Evolutionary conservation across 495 filamentous ascomycete species (phyloP).

Genomic region (Penicillium nucicola): DNA sequence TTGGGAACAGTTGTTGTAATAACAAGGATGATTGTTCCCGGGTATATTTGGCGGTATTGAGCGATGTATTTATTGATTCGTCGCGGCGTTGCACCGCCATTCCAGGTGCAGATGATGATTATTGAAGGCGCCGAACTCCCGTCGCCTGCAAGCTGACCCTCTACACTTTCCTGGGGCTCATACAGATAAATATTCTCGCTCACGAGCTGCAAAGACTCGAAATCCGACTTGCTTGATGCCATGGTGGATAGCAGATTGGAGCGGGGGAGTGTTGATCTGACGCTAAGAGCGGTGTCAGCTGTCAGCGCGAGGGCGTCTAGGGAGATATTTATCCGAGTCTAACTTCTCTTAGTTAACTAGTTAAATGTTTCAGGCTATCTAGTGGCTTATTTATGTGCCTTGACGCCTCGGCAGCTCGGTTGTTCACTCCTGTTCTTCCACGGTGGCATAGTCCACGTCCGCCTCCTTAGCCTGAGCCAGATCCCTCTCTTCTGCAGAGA

Average conservation of each 20-base stretch:
- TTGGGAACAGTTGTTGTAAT: slow-evolving; percentile 20
- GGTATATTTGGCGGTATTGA: slow-evolving; percentile 18
- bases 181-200: slow-evolving; percentile 18
- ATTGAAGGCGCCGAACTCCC: slow-evolving; percentile 9
- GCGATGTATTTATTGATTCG: slow-evolving; percentile 28
- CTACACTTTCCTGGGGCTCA: slow-evolving; percentile 7
- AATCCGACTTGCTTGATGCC: neutral
- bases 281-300: no score
- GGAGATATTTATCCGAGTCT: no score
- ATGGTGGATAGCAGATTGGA: slow-evolving; percentile 4
- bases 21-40: slow-evolving; percentile 22
- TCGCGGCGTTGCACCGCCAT: slow-evolving; percentile 26
- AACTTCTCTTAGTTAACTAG: no score
- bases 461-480: no score
- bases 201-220: slow-evolving; percentile 8
- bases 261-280: neutral
- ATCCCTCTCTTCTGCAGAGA: no score
- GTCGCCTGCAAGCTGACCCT: neutral
- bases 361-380: no score
- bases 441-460: no score
- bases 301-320: no score
- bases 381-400: no score
- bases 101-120: slow-evolving; percentile 29
- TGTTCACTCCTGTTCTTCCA: no score
- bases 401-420: no score